These are phyloP conservation scores for Periconia sp. DNA, from an alignment of 2,329 filamentous ascomycete genomes.

Conservation along the genomic window DNA sequence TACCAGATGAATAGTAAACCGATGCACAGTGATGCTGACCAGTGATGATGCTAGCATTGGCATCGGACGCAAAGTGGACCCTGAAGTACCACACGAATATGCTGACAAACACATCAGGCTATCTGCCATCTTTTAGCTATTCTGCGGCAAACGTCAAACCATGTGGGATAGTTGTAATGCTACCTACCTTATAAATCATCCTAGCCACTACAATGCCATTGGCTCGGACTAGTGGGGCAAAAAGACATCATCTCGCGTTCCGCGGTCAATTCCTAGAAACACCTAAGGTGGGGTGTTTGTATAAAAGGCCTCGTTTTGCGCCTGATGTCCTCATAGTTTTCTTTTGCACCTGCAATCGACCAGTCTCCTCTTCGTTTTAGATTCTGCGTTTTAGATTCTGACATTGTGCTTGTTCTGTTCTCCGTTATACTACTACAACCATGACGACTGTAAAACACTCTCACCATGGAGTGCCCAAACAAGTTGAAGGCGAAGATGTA, in stretches of 20 bases:
- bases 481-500: slow-evolving; percentile 34
- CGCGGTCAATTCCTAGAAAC: background rate
- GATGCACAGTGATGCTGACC: background rate
- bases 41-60: background rate
- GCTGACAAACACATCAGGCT: background rate
- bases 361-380: background rate
- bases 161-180: background rate
- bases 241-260: background rate
- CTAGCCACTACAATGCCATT: background rate
- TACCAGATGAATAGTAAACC: no score
- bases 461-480: slow-evolving; percentile 35
- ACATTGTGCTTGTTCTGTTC: background rate
- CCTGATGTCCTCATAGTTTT: background rate
- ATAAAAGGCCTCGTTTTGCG: background rate
- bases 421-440: slow-evolving; percentile 1
- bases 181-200: background rate
- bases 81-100: background rate
- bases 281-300: background rate
- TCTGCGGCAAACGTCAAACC: background rate
- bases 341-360: background rate
- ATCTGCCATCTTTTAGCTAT: background rate
- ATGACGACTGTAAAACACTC: slow-evolving; percentile 32
- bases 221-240: background rate
- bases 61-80: background rate
- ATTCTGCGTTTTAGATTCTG: background rate